Percentiles rank a stretch among this genome's conserved stretches.
Conservation (phyloP, 1,284 basidiomycete species). For the Pascua guehoae region DNA sequence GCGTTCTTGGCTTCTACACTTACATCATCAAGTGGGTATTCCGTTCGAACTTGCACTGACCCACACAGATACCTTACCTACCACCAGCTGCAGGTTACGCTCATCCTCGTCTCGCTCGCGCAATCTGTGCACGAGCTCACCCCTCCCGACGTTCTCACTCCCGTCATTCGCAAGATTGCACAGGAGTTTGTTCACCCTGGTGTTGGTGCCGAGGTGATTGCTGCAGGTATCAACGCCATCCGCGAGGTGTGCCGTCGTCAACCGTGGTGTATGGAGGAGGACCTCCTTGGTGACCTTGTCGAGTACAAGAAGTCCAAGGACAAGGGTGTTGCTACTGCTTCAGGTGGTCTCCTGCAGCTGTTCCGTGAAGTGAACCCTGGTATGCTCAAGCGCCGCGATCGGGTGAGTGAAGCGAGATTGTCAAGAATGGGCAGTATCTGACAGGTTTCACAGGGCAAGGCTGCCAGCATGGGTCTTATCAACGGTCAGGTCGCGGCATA, state of each 20-base stretch:
- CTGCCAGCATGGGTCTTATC: constrained; percentile 68
- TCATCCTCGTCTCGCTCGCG: constrained; percentile 90
- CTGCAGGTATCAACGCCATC: constrained; percentile 92
- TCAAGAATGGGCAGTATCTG: constrained; percentile 3
- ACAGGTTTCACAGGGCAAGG: constrained; percentile 63
- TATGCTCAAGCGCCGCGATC: constrained; percentile 82
- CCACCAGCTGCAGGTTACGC: constrained; percentile 88
- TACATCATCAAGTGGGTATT: constrained; percentile 70
- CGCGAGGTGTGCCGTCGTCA: constrained; percentile 89
- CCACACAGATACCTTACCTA: constrained; percentile 75
- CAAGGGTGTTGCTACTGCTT: constrained; percentile 85
- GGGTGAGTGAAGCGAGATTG: constrained; percentile 55
- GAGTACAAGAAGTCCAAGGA: constrained; percentile 94
- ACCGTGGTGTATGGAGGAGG: constrained; percentile 91
- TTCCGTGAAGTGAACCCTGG: constrained; percentile 95
- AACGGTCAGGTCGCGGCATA: constrained; percentile 69
- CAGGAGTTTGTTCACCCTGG: constrained; percentile 97
- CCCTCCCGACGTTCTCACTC: constrained; percentile 86
- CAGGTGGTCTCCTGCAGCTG: constrained; percentile 82
- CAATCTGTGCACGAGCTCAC: constrained; percentile 95
- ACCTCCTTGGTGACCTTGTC: constrained; percentile 84
- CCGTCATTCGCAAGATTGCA: constrained; percentile 86
- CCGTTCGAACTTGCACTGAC: too few species aligned
- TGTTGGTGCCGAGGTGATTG: constrained; percentile 90
- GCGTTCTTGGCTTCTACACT: constrained; percentile 93